A percentile compares a stretch with the other conserved stretches of the same genome.
phyloP scores from a whole-genome alignment of 345 rosid species.

The Angophora floribunda region DNA sequence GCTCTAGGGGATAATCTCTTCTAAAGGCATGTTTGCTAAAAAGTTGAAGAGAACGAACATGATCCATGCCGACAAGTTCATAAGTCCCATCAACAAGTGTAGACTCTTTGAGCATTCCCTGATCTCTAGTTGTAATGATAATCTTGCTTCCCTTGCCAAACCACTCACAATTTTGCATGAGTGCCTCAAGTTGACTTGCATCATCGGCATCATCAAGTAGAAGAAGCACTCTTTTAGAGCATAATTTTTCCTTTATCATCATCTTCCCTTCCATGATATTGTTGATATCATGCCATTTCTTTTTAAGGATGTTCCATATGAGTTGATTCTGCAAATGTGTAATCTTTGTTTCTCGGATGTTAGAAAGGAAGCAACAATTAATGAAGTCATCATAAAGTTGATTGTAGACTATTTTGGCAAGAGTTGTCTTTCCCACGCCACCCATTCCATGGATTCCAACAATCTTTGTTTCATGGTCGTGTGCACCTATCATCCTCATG shows the following conservation, averaged over 20 bases:
- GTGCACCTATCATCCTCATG: neutral
- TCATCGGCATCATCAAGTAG: neutral
- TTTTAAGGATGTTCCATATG: too few species aligned
- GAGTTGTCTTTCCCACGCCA: neutral
- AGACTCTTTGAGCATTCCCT: neutral
- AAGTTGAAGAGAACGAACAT: neutral
- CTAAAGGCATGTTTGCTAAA: neutral
- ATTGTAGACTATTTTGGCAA: neutral
- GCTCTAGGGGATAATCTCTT: neutral
- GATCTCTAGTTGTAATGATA: neutral
- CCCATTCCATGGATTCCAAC: neutral
- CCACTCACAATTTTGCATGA: neutral
- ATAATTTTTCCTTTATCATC: accelerated
- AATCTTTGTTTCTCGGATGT: too few species aligned
- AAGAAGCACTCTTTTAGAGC: neutral
- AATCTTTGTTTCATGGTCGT: accelerated
- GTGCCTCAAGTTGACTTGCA: neutral
- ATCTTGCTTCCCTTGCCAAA: neutral
- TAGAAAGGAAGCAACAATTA: neutral
- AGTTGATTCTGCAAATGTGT: neutral
- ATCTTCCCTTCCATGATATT: neutral
- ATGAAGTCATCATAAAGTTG: neutral
- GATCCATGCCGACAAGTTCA: neutral
- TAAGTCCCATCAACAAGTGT: neutral
- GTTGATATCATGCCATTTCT: neutral